A percentile compares a stretch with the other conserved stretches of the same genome.
phyloP scores from a whole-genome alignment of 176 grass and related monocot genomes.

The Oryza punctata region DNA sequence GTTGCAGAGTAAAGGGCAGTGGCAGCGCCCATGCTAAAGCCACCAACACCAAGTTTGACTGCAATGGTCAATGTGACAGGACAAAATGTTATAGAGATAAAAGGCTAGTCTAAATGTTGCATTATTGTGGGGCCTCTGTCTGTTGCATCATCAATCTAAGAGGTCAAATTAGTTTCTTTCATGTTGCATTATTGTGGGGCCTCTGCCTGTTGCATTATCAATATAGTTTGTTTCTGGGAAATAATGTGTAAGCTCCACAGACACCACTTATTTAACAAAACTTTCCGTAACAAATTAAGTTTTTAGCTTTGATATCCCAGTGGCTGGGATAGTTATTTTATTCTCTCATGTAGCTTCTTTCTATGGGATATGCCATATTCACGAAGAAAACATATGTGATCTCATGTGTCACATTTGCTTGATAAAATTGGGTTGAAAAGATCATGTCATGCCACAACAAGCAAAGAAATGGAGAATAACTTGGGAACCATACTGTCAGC shows the following conservation, averaged over 20 bases:
- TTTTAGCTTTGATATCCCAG: background rate
- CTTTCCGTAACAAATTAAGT: background rate
- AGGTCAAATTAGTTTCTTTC: conserved; percentile 16
- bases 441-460: background rate
- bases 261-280: background rate
- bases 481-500: conserved; percentile 64
- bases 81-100: conserved; percentile 23
- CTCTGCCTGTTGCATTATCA: no score
- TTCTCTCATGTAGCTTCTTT: background rate
- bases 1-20: conserved; percentile 88
- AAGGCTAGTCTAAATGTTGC: no score
- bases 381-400: background rate
- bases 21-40: conserved; percentile 98
- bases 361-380: background rate
- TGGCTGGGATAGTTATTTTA: background rate
- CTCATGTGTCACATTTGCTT: background rate
- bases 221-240: background rate
- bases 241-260: background rate
- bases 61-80: conserved; percentile 26
- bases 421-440: conserved; percentile 10
- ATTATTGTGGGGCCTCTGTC: background rate
- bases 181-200: no score
- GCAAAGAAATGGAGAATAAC: background rate
- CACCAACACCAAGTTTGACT: conserved; percentile 95
- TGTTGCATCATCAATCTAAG: conserved; percentile 3